Evolutionary conservation across 371 early-diverging fungal species (phyloP).

Genomic region (Umbelopsis sp.): DNA sequence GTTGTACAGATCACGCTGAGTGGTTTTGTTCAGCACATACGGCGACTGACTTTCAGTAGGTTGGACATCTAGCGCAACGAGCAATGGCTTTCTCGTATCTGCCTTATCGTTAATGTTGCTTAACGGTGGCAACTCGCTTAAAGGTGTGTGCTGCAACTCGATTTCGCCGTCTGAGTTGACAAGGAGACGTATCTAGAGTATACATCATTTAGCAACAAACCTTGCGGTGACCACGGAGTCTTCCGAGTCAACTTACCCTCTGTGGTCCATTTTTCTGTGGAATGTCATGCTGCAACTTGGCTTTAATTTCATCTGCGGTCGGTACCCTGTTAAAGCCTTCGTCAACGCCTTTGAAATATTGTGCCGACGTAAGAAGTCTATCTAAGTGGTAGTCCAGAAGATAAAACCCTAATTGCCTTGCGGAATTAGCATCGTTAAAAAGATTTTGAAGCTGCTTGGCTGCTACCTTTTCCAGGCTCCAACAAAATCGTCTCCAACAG

Average conservation of each 20-base stretch:
- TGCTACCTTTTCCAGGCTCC: constrained; percentile 46
- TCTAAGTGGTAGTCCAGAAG: constrained; percentile 40
- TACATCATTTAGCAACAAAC: neutral
- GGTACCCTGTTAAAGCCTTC: constrained; percentile 33
- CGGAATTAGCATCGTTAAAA: constrained; percentile 12
- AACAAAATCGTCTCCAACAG: constrained; percentile 61
- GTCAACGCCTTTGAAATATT: constrained; percentile 23
- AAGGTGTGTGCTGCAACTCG: constrained; percentile 43
- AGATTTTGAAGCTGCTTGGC: constrained; percentile 15
- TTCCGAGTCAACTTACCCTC: constrained; percentile 32
- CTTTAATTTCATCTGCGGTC: constrained; percentile 32
- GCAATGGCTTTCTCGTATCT: constrained; percentile 1
- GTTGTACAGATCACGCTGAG: constrained; percentile 56
- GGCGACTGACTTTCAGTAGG: constrained; percentile 41
- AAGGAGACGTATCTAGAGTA: constrained; percentile 51
- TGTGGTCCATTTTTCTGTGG: constrained; percentile 32
- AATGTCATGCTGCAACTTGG: constrained; percentile 32
- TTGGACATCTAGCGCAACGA: constrained; percentile 44
- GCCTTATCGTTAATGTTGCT: constrained; percentile 26
- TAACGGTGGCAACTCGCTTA: constrained; percentile 24
- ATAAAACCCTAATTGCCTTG: constrained; percentile 28
- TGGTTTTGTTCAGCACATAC: constrained; percentile 62
- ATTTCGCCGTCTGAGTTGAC: constrained; percentile 39
- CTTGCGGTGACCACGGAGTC: neutral
- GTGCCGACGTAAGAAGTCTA: constrained; percentile 26